Conservation (phyloP, 176 grass and related monocot genomes). For the Saccharum spontaneum region DNA sequence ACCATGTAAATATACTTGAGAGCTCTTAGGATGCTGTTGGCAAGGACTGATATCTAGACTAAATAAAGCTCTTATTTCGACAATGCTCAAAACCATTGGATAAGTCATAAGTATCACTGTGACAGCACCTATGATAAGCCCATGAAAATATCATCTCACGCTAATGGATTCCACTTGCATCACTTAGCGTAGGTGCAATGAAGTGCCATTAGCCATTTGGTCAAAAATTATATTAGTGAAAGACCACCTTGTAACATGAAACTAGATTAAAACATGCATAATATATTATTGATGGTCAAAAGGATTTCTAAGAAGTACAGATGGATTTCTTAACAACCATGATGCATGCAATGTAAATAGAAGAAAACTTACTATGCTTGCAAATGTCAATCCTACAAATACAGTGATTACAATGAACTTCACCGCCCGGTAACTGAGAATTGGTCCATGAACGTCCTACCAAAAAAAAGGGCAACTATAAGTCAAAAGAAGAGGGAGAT, state of each 20-base stretch:
- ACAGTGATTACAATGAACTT: slow-evolving; percentile 71
- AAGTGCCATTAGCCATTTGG: neutral
- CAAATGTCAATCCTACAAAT: slow-evolving; percentile 89
- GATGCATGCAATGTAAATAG: slow-evolving; percentile 11
- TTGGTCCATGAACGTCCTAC: slow-evolving; percentile 75
- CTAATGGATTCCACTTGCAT: neutral
- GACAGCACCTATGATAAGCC: neutral
- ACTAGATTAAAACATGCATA: slow-evolving; percentile 27
- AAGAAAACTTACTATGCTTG: slow-evolving; percentile 79
- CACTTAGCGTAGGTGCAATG: neutral
- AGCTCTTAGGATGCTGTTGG: neutral
- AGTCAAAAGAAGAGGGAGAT: slow-evolving; percentile 36
- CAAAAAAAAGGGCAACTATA: neutral
- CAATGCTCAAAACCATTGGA: neutral
- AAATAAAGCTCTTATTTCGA: neutral
- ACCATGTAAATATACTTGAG: neutral
- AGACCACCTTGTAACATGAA: slow-evolving; percentile 4
- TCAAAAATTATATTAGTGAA: neutral
- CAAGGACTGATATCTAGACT: neutral
- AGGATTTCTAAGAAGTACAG: slow-evolving; percentile 22
- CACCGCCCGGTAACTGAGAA: slow-evolving; percentile 73
- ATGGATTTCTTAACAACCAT: slow-evolving; percentile 18
- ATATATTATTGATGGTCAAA: slow-evolving; percentile 15
- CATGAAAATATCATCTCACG: slow-evolving; percentile 1
- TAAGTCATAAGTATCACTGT: neutral